Evolutionary conservation across 2,329 filamentous ascomycete genomes (phyloP), one percentile per base, ranked within the genome.

Genomic region (Elsinoe fawcettii): DNA sequence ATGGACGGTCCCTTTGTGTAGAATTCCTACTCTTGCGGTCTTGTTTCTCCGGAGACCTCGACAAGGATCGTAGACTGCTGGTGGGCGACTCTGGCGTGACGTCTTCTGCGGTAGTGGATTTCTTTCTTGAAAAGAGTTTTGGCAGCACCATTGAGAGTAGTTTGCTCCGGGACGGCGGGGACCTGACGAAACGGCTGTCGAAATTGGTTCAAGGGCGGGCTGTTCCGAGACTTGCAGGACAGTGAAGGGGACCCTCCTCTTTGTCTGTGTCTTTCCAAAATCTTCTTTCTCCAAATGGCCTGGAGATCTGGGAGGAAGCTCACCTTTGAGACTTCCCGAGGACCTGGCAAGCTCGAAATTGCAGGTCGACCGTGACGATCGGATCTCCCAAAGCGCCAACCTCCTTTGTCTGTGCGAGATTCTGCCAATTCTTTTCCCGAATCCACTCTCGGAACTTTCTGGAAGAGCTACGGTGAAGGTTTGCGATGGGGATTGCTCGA

Each of bases 51-150:
- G 44, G 47, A 7, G 47, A 58, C 27, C 56, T 30, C 9, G 47
- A 54, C 22, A 12, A 14, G 9, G 47, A 43, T 25, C 56, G 55
- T 16, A 55, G 54, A 43, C 53, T 57, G 47, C 22, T 16, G 11
- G 43, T 57, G 56, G 43, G 44, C 2, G 46, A 51, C 3, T 41
- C 49, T 44, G 56, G 46, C 27, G 53, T 36, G 14, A 37, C 23
- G 34, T 57, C 43, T 25, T 16, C 44, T n/a, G 58, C 20, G 22
- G 61, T 53, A n/a, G 53, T 61, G 37, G 59, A 60, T 62, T 61
- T 53, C 61, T 62, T 62, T 46, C 61, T 55, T 55, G 57, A 56
- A 59, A 63, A 63, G 41, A 63, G 46, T 58, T 58, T 58, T 49
- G 56, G 56, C 36, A 58, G 37, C 46, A 53, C 56, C 56, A 58